Evolutionary conservation across 2,329 filamentous ascomycete species (phyloP).

Genomic region (Chrysosporium queenslandicum): DNA sequence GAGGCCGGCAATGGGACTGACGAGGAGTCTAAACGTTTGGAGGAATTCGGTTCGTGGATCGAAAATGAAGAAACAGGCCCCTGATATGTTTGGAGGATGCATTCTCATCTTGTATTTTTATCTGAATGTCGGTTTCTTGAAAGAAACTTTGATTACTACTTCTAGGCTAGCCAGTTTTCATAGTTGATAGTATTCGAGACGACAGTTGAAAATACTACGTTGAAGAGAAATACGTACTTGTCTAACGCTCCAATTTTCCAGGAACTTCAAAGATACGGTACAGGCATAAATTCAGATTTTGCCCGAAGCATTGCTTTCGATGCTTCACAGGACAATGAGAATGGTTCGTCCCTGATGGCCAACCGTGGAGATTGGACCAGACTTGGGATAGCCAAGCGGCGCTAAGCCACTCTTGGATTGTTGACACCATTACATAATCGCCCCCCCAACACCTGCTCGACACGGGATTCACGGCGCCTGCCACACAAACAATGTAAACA

Average conservation of each 20-base stretch:
- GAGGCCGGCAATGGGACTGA: conserved; percentile 33
- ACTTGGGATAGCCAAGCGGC: background rate
- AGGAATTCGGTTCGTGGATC: conserved; percentile 42
- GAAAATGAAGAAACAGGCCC: conserved; percentile 11
- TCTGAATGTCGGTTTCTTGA: too few species aligned
- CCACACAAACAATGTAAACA: conserved; percentile 14
- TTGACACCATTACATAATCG: conserved; percentile 5
- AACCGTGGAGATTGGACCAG: background rate
- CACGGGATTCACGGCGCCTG: background rate
- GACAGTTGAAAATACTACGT: too few species aligned
- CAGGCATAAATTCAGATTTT: too few species aligned
- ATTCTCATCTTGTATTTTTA: background rate
- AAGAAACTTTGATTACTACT: too few species aligned
- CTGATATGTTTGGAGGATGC: background rate
- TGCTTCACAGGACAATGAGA: background rate
- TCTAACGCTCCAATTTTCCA: too few species aligned
- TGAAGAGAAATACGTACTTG: too few species aligned
- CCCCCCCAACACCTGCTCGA: background rate
- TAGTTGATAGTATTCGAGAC: too few species aligned
- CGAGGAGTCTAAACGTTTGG: conserved; percentile 37
- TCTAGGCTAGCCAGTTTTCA: too few species aligned
- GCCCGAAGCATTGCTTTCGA: background rate
- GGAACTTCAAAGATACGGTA: too few species aligned
- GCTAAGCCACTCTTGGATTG: background rate
- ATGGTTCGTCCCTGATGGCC: background rate